Evolutionary conservation across 331 rosid species (phyloP).

Genomic region (Malus hybrid): DNA sequence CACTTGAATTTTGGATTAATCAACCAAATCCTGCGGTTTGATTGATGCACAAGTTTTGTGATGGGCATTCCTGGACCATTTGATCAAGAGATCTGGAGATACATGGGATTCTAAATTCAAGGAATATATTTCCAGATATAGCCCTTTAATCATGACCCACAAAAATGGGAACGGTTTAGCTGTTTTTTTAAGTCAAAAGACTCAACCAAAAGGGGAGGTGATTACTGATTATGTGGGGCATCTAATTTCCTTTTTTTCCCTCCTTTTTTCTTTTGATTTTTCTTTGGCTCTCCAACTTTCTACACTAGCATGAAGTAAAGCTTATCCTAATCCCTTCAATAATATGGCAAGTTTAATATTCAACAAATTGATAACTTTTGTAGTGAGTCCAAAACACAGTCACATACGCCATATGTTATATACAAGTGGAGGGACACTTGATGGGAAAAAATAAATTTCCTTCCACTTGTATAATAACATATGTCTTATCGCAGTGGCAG

Average conservation of each 20-base stretch:
- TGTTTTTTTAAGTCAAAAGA: background rate
- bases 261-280: background rate
- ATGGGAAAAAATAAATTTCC: too few relatives aligned
- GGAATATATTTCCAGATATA: background rate
- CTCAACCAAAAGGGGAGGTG: background rate
- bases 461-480: too few relatives aligned
- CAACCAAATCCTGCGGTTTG: background rate
- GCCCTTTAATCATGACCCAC: constrained; percentile 1
- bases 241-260: background rate
- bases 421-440: too few relatives aligned
- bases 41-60: background rate
- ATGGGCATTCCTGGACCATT: background rate
- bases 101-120: background rate
- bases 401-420: too few relatives aligned
- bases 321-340: too few relatives aligned
- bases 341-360: too few relatives aligned
- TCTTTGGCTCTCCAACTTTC: too few relatives aligned
- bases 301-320: too few relatives aligned
- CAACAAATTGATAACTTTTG: too few relatives aligned
- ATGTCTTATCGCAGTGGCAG: too few relatives aligned
- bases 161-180: constrained; percentile 1
- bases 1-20: background rate
- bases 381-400: too few relatives aligned
- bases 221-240: background rate
- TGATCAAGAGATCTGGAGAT: background rate